Conservation (phyloP, 176 grass and related monocot species). For the Oryza meyeriana region DNA sequence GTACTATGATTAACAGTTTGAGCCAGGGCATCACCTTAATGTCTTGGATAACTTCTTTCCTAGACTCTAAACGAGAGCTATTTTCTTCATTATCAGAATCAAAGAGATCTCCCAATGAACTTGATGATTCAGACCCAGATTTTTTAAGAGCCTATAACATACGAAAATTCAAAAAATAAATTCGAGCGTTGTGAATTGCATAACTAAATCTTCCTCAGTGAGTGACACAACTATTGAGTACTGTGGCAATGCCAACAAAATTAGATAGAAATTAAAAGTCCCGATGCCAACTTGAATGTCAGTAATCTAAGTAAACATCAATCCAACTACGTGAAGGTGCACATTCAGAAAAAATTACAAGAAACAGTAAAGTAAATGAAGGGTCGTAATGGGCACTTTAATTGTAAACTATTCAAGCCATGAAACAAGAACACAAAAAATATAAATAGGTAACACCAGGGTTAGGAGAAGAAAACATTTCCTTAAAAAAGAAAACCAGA, state of each 20-base stretch:
- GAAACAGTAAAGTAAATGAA: neutral
- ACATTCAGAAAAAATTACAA: conserved; percentile 25
- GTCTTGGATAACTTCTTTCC: conserved; percentile 34
- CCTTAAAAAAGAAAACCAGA: neutral
- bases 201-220: neutral
- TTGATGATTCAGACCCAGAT: conserved; percentile 50
- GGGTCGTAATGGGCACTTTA: neutral
- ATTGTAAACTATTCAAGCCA: neutral
- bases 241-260: neutral
- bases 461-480: conserved; percentile 3
- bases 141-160: conserved; percentile 54
- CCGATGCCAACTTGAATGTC: neutral
- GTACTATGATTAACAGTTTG: conserved; percentile 12
- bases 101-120: conserved; percentile 65
- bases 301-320: conserved; percentile 19
- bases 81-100: conserved; percentile 69
- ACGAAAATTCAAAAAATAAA: conserved; percentile 38
- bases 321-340: conserved; percentile 19
- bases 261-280: neutral
- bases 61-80: conserved; percentile 19
- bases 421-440: neutral
- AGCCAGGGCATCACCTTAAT: conserved; percentile 43
- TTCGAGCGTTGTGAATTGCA: conserved; percentile 10
- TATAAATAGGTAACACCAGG: neutral
- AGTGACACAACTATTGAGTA: neutral